Evolutionary conservation across 345 rosid genomes (phyloP).

Genomic region (Eutrema japonicum): DNA sequence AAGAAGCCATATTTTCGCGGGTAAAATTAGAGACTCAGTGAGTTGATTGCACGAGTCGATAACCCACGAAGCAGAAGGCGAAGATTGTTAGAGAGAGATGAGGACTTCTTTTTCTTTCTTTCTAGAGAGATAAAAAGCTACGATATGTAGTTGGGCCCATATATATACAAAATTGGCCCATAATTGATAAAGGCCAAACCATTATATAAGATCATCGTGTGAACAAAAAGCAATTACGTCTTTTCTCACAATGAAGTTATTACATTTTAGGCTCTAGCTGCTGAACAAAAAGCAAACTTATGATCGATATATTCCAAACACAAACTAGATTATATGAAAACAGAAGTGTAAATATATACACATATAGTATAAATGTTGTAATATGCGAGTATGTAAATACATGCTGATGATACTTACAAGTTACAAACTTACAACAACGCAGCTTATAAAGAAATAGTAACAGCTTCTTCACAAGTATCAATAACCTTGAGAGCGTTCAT

Average conservation of each 20-base stretch:
- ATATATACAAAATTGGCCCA: background rate
- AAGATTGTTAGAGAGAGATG: conserved; percentile 3
- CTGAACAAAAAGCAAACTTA: background rate
- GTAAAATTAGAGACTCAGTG: background rate
- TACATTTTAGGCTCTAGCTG: background rate
- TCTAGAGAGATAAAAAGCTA: conserved; percentile 3
- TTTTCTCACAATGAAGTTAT: too few relatives aligned
- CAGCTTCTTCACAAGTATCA: background rate
- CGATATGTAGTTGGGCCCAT: background rate
- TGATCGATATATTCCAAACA: background rate
- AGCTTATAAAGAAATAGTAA: background rate
- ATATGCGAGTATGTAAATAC: background rate
- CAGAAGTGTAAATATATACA: background rate
- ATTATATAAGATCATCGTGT: background rate
- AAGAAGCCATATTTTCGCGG: conserved; percentile 16
- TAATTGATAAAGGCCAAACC: background rate
- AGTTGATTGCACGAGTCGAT: background rate
- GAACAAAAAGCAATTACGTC: too few relatives aligned
- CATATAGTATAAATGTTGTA: background rate
- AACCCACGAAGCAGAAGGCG: conserved; percentile 15
- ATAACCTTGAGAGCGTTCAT: background rate
- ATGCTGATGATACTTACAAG: background rate
- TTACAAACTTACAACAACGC: background rate
- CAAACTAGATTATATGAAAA: background rate
- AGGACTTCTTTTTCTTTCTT: background rate